Conservation (phyloP, 2,329 filamentous ascomycete genomes). For the Colletotrichum phormii region DNA sequence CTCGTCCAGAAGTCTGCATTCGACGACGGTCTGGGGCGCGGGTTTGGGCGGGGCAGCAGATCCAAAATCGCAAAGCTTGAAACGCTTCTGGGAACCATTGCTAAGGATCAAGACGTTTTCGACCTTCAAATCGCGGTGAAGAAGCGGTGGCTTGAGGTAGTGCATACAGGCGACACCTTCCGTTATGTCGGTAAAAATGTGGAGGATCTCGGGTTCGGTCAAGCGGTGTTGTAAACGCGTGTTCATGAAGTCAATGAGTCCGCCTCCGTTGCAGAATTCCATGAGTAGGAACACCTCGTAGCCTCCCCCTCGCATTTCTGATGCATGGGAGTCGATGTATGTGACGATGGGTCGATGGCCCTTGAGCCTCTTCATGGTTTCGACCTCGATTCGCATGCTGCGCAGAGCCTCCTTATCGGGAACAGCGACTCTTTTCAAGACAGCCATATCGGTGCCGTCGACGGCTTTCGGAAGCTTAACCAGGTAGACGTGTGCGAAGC, state of each 20-base stretch:
- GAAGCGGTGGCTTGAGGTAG: constrained; percentile 91
- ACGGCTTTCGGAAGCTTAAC: constrained; percentile 85
- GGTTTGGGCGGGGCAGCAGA: constrained; percentile 86
- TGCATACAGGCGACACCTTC: constrained; percentile 99
- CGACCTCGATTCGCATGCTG: constrained; percentile 97
- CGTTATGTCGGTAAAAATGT: constrained; percentile 95
- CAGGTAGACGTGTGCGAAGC: constrained; percentile 98
- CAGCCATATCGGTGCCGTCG: constrained; percentile 82
- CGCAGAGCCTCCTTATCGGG: constrained; percentile 94
- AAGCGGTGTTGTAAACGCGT: constrained; percentile 94
- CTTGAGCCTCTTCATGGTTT: constrained; percentile 99
- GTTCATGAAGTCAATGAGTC: constrained; percentile 99
- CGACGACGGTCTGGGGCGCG: constrained; percentile 85
- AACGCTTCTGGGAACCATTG: constrained; percentile 74
- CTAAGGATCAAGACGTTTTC: constrained; percentile 94
- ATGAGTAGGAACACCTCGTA: constrained; percentile 99
- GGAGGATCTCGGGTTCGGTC: constrained; percentile 96
- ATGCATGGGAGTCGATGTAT: constrained; percentile 98
- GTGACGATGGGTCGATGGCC: constrained; percentile 96
- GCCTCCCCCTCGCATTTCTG: constrained; percentile 89
- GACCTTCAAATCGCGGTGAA: constrained; percentile 96
- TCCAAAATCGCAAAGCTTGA: constrained; percentile 99
- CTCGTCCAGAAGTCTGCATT: constrained; percentile 94
- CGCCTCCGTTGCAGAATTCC: constrained; percentile 96
- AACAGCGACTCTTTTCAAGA: constrained; percentile 94